Evolutionary conservation across 768 basidiomycete species (phyloP).

Genomic region (Phanerodontia chrysosporium): DNA sequence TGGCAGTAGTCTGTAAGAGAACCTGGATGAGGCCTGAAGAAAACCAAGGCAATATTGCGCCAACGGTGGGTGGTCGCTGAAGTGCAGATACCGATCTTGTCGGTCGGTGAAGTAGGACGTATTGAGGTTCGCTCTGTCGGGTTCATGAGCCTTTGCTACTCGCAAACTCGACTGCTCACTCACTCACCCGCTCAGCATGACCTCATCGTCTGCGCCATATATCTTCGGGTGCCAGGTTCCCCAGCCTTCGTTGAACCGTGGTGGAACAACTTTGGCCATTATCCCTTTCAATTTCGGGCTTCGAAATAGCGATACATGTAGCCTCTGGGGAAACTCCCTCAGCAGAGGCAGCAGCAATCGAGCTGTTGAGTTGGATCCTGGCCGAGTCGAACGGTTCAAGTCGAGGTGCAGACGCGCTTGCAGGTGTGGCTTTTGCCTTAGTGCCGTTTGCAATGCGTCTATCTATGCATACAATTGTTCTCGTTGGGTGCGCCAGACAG

Average conservation of each 20-base stretch:
- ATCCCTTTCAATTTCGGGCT: conserved; percentile 81
- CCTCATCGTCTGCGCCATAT: conserved; percentile 89
- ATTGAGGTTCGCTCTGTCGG: conserved; percentile 82
- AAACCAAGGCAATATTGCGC: conserved; percentile 85
- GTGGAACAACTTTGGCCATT: conserved; percentile 75
- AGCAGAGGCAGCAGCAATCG: conserved; percentile 70
- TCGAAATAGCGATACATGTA: conserved; percentile 78
- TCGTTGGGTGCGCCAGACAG: background rate
- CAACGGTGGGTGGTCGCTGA: conserved; percentile 54
- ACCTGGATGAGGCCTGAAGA: conserved; percentile 58
- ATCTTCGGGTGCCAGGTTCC: conserved; percentile 96
- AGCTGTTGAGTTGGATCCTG: conserved; percentile 65
- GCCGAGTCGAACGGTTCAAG: conserved; percentile 72
- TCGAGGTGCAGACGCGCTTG: conserved; percentile 75
- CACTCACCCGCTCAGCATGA: conserved; percentile 88
- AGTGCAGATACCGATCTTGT: conserved; percentile 89
- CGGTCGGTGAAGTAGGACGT: conserved; percentile 91
- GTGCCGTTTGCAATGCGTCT: conserved; percentile 54
- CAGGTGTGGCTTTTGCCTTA: conserved; percentile 56
- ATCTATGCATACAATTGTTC: conserved; percentile 43
- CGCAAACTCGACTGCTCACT: conserved; percentile 18
- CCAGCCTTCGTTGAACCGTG: conserved; percentile 97
- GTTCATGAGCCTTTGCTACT: background rate
- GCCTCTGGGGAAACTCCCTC: conserved; percentile 63
- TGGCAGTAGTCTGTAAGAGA: conserved; percentile 61